Conservation (phyloP, 2,329 filamentous ascomycete species). For the Penicillium corylophilum region DNA sequence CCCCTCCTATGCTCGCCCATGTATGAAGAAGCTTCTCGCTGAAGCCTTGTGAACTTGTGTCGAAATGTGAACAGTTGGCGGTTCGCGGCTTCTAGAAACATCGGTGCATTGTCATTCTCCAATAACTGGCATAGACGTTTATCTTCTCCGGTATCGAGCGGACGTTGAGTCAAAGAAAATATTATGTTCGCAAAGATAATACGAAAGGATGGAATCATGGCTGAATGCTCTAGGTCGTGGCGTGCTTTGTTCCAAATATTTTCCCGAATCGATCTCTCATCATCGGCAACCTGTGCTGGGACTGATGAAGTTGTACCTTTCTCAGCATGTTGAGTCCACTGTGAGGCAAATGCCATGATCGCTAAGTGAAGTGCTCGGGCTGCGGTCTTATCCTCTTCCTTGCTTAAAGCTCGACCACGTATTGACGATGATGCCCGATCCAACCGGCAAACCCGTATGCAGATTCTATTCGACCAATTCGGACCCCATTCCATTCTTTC, state of each 20-base stretch:
- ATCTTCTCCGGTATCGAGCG: constrained; percentile 27
- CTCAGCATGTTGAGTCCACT: constrained; percentile 35
- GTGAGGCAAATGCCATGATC: constrained; percentile 47
- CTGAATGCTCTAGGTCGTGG: constrained; percentile 37
- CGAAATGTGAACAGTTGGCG: constrained; percentile 38
- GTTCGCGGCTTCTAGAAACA: constrained; percentile 42
- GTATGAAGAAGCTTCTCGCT: constrained; percentile 9
- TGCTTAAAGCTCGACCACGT: constrained; percentile 38
- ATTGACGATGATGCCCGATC: constrained; percentile 40
- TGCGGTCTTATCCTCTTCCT: constrained; percentile 39
- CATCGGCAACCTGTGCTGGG: constrained; percentile 17
- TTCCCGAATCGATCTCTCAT: constrained; percentile 40
- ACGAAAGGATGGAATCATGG: constrained; percentile 46
- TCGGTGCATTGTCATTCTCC: constrained; percentile 30
- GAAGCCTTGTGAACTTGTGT: constrained; percentile 21
- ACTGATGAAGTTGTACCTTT: constrained; percentile 12
- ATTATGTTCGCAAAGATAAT: constrained; percentile 48
- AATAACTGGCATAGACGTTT: constrained; percentile 17
- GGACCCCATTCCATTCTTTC: constrained; percentile 36
- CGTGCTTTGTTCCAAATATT: constrained; percentile 46
- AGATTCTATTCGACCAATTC: constrained; percentile 45
- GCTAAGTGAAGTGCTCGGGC: constrained; percentile 43
- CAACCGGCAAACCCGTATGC: constrained; percentile 44
- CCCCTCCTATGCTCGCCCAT: not conserved
- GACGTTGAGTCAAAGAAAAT: constrained; percentile 47